Evolutionary conservation across 352 stramenopile species (phyloP), one percentile per base, ranked within the genome.

Genomic region (Globisporangium cylindrosporum): DNA sequence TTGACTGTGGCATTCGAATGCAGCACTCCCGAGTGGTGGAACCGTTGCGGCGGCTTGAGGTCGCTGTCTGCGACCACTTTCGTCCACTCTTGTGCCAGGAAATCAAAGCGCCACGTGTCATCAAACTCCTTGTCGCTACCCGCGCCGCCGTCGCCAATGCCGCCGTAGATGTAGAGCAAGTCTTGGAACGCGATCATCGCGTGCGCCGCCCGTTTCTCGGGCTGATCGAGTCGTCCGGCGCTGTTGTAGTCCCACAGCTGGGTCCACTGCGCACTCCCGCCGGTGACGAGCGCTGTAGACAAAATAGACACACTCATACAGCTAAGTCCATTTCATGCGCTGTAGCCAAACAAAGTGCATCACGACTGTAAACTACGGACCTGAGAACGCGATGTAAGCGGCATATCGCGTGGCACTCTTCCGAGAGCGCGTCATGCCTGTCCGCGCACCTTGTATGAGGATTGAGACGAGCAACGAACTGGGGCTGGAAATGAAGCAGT

Each of bases 31-130:
- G 77, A 59, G 46, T 82, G 73, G 38, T 88, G 80, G 54, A 86
- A 87, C 1, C 78, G 73, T 14, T 77, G 79, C 24, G 64, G 66
- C 12, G 79, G 80, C 54, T 75, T 53, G 0, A 62, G 12, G 15
- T 64, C 71, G 18, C 62, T 24, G 0, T 68, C 70, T 5, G 71
- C 57, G 20, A 67, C 64, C 5, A 86, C 12, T 34, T 80, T 68
- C 0, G 71, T 53, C 79, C 80, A 89, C 57, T 67, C 64, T n/a
- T 71, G 69, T 0, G 46, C 51, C 15, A 73, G 49, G 29, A 87
- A 59, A 38, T 89, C 77, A 49, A 89, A 88, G 12, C 71, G 69
- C 85, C 85, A 93, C n/a, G 85, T 91, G 64, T 93, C 85, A n/a
- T 84, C 81, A 36, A 79, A 87, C 67, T 93, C 85, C 63, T 82